Percentiles rank a stretch among this genome's conserved stretches.
Conservation (phyloP, 495 filamentous ascomycete species). For the Tuber calosporum region DNA sequence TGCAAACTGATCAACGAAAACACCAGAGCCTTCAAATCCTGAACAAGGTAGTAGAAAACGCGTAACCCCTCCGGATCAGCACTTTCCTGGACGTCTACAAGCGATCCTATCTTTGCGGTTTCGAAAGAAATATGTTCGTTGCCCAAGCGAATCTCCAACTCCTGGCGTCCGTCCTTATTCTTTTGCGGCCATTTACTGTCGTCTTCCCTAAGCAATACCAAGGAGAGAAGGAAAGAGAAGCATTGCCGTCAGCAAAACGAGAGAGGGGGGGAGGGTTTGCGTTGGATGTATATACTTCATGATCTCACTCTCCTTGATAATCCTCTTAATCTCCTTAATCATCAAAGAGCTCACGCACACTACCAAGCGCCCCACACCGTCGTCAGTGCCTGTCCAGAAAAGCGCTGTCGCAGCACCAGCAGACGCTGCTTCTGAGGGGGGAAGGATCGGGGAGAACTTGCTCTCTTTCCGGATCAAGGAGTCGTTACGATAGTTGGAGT, state of each 20-base stretch:
- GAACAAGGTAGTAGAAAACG: slow-evolving; percentile 99
- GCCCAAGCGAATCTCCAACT: slow-evolving; percentile 89
- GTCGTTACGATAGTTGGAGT: slow-evolving; percentile 99
- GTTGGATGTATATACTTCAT: slow-evolving; percentile 62
- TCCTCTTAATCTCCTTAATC: slow-evolving; percentile 89
- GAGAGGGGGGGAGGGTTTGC: slow-evolving; percentile 1
- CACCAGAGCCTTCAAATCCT: slow-evolving; percentile 92
- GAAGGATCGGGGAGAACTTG: slow-evolving; percentile 47
- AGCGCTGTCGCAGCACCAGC: neutral
- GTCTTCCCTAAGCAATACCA: slow-evolving; percentile 64
- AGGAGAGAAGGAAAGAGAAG: neutral
- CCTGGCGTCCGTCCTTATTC: slow-evolving; percentile 97
- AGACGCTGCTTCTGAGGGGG: neutral
- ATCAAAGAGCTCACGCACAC: slow-evolving; percentile 95
- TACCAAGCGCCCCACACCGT: slow-evolving; percentile 42
- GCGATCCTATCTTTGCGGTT: slow-evolving; percentile 97
- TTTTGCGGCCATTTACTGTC: slow-evolving; percentile 99
- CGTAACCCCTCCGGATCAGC: slow-evolving; percentile 91
- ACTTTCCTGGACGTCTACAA: slow-evolving; percentile 94
- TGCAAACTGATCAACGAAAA: slow-evolving; percentile 95
- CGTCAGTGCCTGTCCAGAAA: slow-evolving; percentile 14
- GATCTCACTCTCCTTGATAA: slow-evolving; percentile 96
- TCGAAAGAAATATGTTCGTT: slow-evolving; percentile 98
- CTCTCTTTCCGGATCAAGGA: slow-evolving; percentile 99
- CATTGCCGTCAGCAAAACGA: neutral